Conservation (phyloP, 208 protist genomes). For the Trypanosoma mega region DNA sequence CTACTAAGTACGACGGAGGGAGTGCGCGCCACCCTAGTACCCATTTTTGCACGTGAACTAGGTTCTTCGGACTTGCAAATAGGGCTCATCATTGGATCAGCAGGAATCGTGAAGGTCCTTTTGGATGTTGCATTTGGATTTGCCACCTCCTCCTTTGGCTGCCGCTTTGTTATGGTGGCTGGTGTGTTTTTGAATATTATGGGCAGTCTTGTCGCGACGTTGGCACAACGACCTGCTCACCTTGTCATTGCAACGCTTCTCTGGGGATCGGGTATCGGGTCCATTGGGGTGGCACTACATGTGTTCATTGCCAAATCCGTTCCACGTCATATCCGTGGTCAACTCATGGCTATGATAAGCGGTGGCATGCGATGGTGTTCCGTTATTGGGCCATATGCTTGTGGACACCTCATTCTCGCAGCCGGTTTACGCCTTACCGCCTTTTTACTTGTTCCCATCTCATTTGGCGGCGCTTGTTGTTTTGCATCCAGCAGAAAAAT, state of each 20-base stretch:
- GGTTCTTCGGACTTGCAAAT: constrained; percentile 9
- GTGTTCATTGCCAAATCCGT: constrained; percentile 23
- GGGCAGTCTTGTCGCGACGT: constrained; percentile 2
- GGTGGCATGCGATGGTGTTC: constrained; percentile 14
- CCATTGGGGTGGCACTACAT: constrained; percentile 15
- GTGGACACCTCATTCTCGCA: constrained; percentile 4
- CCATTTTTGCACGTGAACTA: constrained; percentile 14
- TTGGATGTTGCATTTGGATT: constrained; percentile 13
- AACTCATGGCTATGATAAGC: constrained; percentile 21
- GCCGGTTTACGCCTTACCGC: neutral
- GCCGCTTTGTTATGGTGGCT: constrained; percentile 8
- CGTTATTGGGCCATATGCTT: constrained; percentile 9
- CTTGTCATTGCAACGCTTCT: constrained; percentile 12
- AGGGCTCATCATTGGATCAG: constrained; percentile 19
- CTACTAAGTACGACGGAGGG: constrained; percentile 7
- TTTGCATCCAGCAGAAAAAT: constrained; percentile 1
- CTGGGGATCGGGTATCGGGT: constrained; percentile 15
- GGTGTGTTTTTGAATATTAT: constrained; percentile 15
- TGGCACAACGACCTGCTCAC: constrained; percentile 1
- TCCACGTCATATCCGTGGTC: constrained; percentile 15
- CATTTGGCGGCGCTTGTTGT: constrained; percentile 3
- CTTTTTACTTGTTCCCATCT: constrained; percentile 12
- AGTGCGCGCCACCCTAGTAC: constrained; percentile 14
- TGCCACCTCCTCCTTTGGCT: constrained; percentile 6
- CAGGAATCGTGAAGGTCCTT: constrained; percentile 11